Evolutionary conservation across 371 early-diverging fungal species (phyloP).

Genomic region (Mortierella sp.): DNA sequence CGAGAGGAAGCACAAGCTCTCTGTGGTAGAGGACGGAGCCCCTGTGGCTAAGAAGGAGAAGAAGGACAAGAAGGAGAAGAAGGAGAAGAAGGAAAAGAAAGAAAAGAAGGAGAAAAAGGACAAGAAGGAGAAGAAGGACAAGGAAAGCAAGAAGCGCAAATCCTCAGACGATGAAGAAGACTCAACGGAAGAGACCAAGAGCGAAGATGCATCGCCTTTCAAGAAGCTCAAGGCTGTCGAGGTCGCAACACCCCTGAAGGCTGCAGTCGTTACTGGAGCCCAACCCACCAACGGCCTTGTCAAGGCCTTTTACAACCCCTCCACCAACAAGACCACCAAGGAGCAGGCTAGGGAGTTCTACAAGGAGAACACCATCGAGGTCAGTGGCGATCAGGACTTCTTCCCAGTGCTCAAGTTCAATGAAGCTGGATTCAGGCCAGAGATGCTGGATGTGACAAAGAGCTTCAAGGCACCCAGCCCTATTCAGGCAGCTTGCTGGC

Average conservation of each 20-base stretch:
- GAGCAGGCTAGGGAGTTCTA: conserved; percentile 62
- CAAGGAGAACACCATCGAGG: conserved; percentile 75
- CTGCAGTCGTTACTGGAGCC: conserved; percentile 38
- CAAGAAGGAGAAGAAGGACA: conserved; percentile 66
- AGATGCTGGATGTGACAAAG: conserved; percentile 84
- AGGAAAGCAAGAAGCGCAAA: conserved; percentile 63
- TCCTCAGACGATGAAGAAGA: conserved; percentile 43
- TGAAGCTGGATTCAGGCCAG: conserved; percentile 75
- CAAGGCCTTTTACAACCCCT: conserved; percentile 39
- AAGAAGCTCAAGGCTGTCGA: conserved; percentile 51
- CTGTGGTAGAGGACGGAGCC: conserved; percentile 12
- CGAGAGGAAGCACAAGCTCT: conserved; percentile 34
- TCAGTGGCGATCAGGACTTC: conserved; percentile 71
- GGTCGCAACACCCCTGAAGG: conserved; percentile 39
- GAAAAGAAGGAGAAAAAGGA: conserved; percentile 60
- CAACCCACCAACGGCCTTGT: conserved; percentile 34
- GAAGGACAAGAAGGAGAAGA: conserved; percentile 49
- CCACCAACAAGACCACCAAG: conserved; percentile 53
- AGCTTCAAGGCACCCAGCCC: conserved; percentile 94
- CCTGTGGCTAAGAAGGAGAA: conserved; percentile 24
- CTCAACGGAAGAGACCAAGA: conserved; percentile 56
- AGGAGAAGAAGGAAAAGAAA: conserved; percentile 56
- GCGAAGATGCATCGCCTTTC: conserved; percentile 58
- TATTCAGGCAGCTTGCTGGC: conserved; percentile 97
- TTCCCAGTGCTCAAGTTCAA: conserved; percentile 83